Conservation (phyloP, 495 filamentous ascomycete genomes). For the Letharia columbiana region DNA sequence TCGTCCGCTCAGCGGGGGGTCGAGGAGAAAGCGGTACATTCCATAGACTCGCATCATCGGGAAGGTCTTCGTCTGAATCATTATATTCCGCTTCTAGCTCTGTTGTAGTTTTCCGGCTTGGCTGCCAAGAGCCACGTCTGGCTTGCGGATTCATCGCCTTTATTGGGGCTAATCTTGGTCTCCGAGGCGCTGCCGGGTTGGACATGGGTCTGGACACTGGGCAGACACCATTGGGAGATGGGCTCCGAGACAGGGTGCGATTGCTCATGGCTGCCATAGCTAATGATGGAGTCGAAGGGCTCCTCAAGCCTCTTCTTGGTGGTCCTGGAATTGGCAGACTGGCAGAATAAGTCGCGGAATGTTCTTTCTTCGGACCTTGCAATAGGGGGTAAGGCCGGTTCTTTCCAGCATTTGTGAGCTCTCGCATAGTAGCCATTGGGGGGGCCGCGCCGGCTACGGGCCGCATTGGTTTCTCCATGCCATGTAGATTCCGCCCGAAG, state of each 20-base stretch:
- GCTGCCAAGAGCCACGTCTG: conserved; percentile 53
- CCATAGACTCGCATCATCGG: conserved; percentile 82
- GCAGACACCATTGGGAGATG: conserved; percentile 26
- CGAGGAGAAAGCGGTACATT: conserved; percentile 94
- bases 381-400: conserved; percentile 33
- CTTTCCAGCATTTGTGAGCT: conserved; percentile 29
- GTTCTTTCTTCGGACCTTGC: conserved; percentile 31
- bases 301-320: conserved; percentile 33
- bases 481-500: conserved; percentile 18
- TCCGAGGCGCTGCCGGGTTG: conserved; percentile 9
- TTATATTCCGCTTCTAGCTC: conserved; percentile 82
- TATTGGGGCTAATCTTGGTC: conserved; percentile 10
- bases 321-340: conserved; percentile 27
- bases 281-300: conserved; percentile 36
- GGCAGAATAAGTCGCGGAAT: conserved; percentile 25
- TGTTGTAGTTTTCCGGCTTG: conserved; percentile 63
- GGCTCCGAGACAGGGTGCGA: conserved; percentile 31
- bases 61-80: conserved; percentile 85
- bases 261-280: conserved; percentile 28
- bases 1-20: conserved; percentile 52
- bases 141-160: conserved; percentile 15
- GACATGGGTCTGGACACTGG: conserved; percentile 9
- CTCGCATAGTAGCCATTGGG: conserved; percentile 22
- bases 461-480: conserved; percentile 24
- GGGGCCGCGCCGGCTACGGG: conserved; percentile 11